Percentiles rank a stretch among this genome's conserved stretches.
Evolutionary conservation across 352 stramenopile species (phyloP).

Genomic region (Phytophthora quininea): DNA sequence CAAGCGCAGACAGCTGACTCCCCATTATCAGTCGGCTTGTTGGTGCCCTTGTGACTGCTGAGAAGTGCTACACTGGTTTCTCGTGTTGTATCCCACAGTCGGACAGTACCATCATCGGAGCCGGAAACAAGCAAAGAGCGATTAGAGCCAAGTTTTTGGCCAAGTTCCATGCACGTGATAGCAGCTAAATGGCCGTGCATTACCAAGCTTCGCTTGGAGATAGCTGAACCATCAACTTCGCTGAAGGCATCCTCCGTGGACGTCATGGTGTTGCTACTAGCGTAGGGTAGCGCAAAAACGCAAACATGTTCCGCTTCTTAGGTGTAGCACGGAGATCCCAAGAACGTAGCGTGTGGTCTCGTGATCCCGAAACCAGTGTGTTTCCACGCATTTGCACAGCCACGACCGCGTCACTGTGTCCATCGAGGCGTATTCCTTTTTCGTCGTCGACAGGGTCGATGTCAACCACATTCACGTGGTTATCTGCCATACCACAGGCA

Average conservation of each 20-base stretch:
- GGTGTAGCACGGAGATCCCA: conserved; percentile 74
- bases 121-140: conserved; percentile 69
- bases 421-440: conserved; percentile 52
- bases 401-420: conserved; percentile 61
- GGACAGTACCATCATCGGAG: conserved; percentile 70
- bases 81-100: conserved; percentile 76
- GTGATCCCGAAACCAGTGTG: conserved; percentile 69
- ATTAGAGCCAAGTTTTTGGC: conserved; percentile 63
- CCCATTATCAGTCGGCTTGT: conserved; percentile 30
- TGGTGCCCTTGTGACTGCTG: conserved; percentile 36
- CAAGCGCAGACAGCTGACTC: conserved; percentile 67
- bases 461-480: conserved; percentile 50
- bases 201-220: conserved; percentile 68
- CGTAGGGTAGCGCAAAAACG: conserved; percentile 57
- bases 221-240: conserved; percentile 58
- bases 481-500: conserved; percentile 53
- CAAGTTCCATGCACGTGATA: conserved; percentile 76
- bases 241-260: conserved; percentile 24
- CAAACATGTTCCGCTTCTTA: conserved; percentile 65
- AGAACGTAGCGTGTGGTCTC: conserved; percentile 71
- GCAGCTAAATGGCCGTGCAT: conserved; percentile 67
- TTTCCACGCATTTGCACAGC: conserved; percentile 64
- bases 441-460: conserved; percentile 32
- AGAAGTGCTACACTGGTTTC: conserved; percentile 65
- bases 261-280: conserved; percentile 13